phyloP scores from a whole-genome alignment of 306 rosid species.

The Dalbergia cochinchinensis region DNA sequence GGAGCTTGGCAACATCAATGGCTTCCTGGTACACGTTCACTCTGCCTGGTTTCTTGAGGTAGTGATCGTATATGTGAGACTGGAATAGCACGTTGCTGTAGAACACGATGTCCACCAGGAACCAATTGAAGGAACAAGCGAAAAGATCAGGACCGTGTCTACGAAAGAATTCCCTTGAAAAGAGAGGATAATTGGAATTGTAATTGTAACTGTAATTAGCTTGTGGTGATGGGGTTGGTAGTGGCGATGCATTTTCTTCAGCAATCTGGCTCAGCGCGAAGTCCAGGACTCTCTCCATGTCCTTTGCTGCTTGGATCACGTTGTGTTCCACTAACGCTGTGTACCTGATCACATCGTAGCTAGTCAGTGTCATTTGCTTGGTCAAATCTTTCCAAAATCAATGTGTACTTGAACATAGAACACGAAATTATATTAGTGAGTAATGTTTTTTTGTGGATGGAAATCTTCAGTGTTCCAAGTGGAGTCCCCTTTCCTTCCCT shows the following conservation, averaged over 20 bases:
- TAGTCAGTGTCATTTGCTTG: background rate
- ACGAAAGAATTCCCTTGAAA: conserved; percentile 61
- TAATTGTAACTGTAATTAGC: no score
- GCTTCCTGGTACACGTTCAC: conserved; percentile 54
- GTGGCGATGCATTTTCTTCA: conserved; percentile 52
- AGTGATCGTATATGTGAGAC: conserved; percentile 52
- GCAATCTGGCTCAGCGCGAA: conserved; percentile 55
- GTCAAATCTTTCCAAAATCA: background rate
- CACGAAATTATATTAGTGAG: no score
- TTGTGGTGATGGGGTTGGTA: background rate
- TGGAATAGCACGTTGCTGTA: conserved; percentile 82
- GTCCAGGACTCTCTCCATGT: conserved; percentile 80
- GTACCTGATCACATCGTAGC: conserved; percentile 51
- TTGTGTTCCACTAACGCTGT: conserved; percentile 79
- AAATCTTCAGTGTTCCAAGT: no score
- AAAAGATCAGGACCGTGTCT: conserved; percentile 78
- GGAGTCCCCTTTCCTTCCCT: no score
- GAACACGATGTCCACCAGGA: conserved; percentile 73
- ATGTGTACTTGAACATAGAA: no score
- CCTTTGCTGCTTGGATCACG: conserved; percentile 73
- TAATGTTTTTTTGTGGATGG: no score
- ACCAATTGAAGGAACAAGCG: conserved; percentile 65
- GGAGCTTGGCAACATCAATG: conserved; percentile 54
- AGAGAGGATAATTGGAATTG: conserved; percentile 43
- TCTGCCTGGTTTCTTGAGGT: fast-evolving